A percentile compares a stretch with the other conserved stretches of the same genome.
Conservation (phyloP, 306 rosid species). For the Gillenia trifoliata region DNA sequence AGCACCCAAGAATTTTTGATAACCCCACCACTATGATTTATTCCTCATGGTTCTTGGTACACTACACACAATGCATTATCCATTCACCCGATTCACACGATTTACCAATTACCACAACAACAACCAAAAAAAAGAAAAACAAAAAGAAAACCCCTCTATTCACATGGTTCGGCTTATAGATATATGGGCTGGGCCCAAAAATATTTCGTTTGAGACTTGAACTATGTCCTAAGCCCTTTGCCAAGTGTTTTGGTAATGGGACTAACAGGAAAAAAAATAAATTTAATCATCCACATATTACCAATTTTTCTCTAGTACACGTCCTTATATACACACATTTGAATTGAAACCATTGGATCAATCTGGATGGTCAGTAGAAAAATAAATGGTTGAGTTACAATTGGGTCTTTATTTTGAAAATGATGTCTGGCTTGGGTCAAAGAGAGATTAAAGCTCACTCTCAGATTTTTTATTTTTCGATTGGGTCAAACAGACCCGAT, state of each 20-base stretch:
- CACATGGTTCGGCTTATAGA: neutral
- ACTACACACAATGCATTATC: neutral
- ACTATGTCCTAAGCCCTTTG: neutral
- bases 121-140: no score
- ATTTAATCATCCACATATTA: neutral
- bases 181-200: neutral
- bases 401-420: neutral
- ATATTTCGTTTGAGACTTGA: neutral
- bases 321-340: rapidly evolving
- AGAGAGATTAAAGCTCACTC: neutral
- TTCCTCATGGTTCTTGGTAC: neutral
- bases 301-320: neutral
- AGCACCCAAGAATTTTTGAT: no score
- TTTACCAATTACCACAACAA: no score
- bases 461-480: no score
- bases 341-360: no score
- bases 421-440: neutral
- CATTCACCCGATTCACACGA: neutral
- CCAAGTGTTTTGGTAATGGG: neutral
- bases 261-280: neutral
- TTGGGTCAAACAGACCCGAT: no score
- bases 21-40: no score
- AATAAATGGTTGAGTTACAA: neutral
- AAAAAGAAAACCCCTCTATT: neutral
- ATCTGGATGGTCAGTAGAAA: neutral